Base-by-base conservation (phyloP, 1,139 yeast species). In the Geotrichum macrosporum region DNA sequence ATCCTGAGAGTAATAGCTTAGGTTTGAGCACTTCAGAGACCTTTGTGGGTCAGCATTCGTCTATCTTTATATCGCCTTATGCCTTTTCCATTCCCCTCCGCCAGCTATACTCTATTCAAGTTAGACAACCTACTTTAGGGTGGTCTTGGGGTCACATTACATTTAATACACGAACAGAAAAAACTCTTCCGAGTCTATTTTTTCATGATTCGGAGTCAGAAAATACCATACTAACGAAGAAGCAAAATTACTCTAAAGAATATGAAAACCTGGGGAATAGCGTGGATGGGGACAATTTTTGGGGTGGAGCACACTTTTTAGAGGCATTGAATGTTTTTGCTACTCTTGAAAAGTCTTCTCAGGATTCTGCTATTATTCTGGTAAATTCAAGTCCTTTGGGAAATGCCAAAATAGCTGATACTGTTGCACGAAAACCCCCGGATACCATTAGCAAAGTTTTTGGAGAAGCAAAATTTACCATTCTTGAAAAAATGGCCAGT, bases 91-190 rank as follows among this genome's bases (percentile, higher is more conserved):
- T 81, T 20, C 74, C 81, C 1, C 64, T 87, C 9, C 66, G 76
- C 21, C 77, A 73, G 50, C 64, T 92, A 3, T 89, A 81, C 62
- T 84, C 95, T 22, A 72, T 92, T 39, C 95, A 89, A 63, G 76
- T 84, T 9, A 74, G 96, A 49, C 81, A 81, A 4, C 96, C 97
- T 1, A 79, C 88, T 1, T 69, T 75, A 19, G 94, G 96, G 1
- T 83, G 86, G 81, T 92, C 96, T 95, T 78, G 78, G 67, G 99
- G 99, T 0, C 84, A 95, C 0, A 69, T 89, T 16, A 71, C 87
- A 2, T 67, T 89, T 39, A 83, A 87, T 64, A 75, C 86, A 4
- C 76, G 78, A 53, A 57, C 65, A n/a, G 80, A 77, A 44, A 84
- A 82, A 41, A 83, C 84, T 34, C 77, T 78, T 51, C 96, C 97